Evolutionary conservation across 768 basidiomycete species (phyloP).

Genomic region (Boletales sp.): DNA sequence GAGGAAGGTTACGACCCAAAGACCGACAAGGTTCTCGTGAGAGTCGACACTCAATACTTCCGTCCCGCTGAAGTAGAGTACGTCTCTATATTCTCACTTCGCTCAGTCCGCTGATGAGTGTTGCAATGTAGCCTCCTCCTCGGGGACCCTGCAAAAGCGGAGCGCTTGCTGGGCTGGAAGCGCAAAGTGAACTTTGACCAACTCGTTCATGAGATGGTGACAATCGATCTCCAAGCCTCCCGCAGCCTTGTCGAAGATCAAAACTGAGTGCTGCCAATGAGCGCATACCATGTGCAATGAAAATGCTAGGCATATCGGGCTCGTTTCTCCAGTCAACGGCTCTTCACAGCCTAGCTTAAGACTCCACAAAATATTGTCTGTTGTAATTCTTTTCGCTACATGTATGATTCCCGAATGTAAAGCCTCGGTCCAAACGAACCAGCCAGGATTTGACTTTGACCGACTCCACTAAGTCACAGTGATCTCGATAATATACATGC

Average conservation of each 20-base stretch:
- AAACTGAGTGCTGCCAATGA: slow-evolving; percentile 42
- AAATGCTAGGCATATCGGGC: not conserved
- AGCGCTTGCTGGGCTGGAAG: slow-evolving; percentile 86
- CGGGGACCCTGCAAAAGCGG: slow-evolving; percentile 89
- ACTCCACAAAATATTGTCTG: not conserved
- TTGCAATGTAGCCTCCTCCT: slow-evolving; percentile 58
- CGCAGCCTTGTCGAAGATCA: slow-evolving; percentile 79
- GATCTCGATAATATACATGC: too few species aligned
- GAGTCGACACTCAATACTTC: slow-evolving; percentile 88
- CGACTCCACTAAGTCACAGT: too few species aligned
- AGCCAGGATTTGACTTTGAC: too few species aligned
- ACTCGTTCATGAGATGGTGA: slow-evolving; percentile 91
- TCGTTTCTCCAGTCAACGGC: not conserved
- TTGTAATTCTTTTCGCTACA: not conserved
- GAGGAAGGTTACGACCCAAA: slow-evolving; percentile 75
- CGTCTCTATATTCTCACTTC: slow-evolving; percentile 30
- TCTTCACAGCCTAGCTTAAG: slow-evolving; percentile 1
- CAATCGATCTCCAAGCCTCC: slow-evolving; percentile 71
- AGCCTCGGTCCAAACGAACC: too few species aligned
- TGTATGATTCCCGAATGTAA: not conserved
- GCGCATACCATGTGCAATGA: not conserved
- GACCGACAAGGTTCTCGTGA: slow-evolving; percentile 71
- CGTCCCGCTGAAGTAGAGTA: slow-evolving; percentile 94
- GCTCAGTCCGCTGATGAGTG: not conserved
- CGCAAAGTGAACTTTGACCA: slow-evolving; percentile 78